phyloP scores from a whole-genome alignment of 2,329 filamentous ascomycete species.

The Didymella keratinophila region DNA sequence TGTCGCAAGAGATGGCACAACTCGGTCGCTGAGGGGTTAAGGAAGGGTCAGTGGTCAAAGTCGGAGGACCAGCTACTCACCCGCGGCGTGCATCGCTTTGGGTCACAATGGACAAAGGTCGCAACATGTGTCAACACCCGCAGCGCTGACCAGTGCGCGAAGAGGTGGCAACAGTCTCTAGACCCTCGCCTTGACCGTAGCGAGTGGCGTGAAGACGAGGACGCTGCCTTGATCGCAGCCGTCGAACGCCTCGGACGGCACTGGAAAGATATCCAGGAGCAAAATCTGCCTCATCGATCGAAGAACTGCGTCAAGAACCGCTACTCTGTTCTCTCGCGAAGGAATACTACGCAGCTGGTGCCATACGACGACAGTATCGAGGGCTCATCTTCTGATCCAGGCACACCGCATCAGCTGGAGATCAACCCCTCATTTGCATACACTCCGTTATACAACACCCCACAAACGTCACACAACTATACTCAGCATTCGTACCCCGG shows the following conservation, averaged over 20 bases:
- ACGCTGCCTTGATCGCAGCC: slow-evolving; percentile 23
- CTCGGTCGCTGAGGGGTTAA: slow-evolving; percentile 48
- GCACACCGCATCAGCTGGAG: slow-evolving; percentile 5
- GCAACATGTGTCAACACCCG: slow-evolving; percentile 51
- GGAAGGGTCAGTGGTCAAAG: slow-evolving; percentile 53
- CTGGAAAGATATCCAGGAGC: slow-evolving; percentile 50
- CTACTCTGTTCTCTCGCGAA: slow-evolving; percentile 29
- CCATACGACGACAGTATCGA: slow-evolving; percentile 8
- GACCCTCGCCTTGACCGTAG: slow-evolving; percentile 53
- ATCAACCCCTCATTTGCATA: background rate
- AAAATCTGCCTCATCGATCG: slow-evolving; percentile 48
- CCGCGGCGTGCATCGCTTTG: slow-evolving; percentile 48
- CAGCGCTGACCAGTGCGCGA: slow-evolving; percentile 57
- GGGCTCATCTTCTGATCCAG: slow-evolving; percentile 13
- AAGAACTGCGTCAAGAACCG: slow-evolving; percentile 53
- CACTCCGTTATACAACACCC: background rate
- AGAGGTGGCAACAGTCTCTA: slow-evolving; percentile 56
- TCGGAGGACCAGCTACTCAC: slow-evolving; percentile 47
- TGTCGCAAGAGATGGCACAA: slow-evolving; percentile 57
- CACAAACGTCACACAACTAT: background rate
- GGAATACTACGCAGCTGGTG: background rate
- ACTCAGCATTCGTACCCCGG: background rate
- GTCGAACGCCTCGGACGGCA: slow-evolving; percentile 43
- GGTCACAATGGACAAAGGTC: slow-evolving; percentile 55
- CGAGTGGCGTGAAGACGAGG: slow-evolving; percentile 51